Evolutionary conservation across 169 alveolate species (phyloP).

Genomic region (Plasmodium gallinaceum): DNA sequence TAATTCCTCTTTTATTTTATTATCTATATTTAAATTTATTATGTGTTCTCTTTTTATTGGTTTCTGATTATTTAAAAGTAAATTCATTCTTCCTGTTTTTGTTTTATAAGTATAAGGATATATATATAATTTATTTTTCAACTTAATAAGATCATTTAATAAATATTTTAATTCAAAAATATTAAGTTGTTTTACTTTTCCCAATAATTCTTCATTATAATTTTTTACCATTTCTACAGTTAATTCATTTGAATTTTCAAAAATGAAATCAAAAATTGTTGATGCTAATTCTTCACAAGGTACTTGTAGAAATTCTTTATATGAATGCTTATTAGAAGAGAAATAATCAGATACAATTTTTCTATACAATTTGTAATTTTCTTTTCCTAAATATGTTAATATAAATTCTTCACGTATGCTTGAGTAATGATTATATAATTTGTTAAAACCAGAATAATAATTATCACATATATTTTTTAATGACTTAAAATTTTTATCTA

Average conservation of each 20-base stretch:
- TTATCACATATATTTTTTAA: conserved; percentile 64
- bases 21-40: conserved; percentile 16
- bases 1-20: conserved; percentile 34
- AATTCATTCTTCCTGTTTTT: conserved; percentile 54
- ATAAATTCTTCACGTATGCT: conserved; percentile 73
- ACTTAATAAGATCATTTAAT: conserved; percentile 60
- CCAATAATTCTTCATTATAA: conserved; percentile 41
- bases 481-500: conserved; percentile 52
- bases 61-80: conserved; percentile 55
- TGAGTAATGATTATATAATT: conserved; percentile 41
- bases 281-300: conserved; percentile 40
- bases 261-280: conserved; percentile 48
- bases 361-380: conserved; percentile 62
- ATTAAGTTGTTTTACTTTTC: conserved; percentile 27
- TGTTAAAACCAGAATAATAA: conserved; percentile 70
- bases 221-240: conserved; percentile 42
- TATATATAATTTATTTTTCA: conserved; percentile 40
- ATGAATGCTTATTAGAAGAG: conserved; percentile 65
- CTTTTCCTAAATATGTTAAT: conserved; percentile 53
- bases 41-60: conserved; percentile 67
- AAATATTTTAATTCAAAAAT: conserved; percentile 60
- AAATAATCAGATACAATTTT: conserved; percentile 61
- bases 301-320: conserved; percentile 62
- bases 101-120: conserved; percentile 31
- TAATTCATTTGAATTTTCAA: conserved; percentile 48